Evolutionary conservation across 805 yeast species (phyloP).

Genomic region (Pichia californica): DNA sequence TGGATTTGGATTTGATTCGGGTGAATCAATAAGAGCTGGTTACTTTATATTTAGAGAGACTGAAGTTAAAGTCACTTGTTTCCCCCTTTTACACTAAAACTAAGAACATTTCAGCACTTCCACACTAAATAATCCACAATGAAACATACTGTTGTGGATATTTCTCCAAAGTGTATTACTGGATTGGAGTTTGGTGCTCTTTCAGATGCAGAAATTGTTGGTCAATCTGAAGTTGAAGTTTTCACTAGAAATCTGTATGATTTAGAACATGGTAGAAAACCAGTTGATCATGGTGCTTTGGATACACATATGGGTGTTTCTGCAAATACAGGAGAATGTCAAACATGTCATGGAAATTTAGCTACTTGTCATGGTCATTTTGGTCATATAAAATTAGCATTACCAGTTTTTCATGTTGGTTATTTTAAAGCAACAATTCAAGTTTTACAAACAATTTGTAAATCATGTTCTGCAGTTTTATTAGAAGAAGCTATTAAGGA

Average conservation of each 20-base stretch:
- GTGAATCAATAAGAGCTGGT: too few species aligned
- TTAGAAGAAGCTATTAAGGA: constrained; percentile 68
- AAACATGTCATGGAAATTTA: constrained; percentile 85
- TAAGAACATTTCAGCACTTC: too few species aligned
- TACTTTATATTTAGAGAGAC: too few species aligned
- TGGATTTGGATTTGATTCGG: too few species aligned
- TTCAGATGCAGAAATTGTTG: constrained; percentile 84
- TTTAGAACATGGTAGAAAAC: constrained; percentile 80
- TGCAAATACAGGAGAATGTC: constrained; percentile 76
- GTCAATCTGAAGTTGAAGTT: constrained; percentile 92
- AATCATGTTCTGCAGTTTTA: constrained; percentile 73
- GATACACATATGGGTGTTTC: constrained; percentile 94
- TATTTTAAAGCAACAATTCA: constrained; percentile 87
- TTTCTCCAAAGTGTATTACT: constrained; percentile 82
- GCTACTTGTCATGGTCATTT: constrained; percentile 98
- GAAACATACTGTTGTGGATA: constrained; percentile 53
- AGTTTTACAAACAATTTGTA: constrained; percentile 86
- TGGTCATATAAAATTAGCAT: constrained; percentile 87
- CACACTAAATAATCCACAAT: constrained; percentile 18
- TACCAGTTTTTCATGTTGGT: constrained; percentile 97
- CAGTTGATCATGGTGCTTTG: constrained; percentile 79
- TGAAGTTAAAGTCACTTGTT: too few species aligned
- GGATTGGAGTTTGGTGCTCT: constrained; percentile 91
- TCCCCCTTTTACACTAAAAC: too few species aligned
- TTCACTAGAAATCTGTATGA: constrained; percentile 88